Evolutionary conservation across 176 grass and related monocot genomes (phyloP).

Genomic region (Poa annua): DNA sequence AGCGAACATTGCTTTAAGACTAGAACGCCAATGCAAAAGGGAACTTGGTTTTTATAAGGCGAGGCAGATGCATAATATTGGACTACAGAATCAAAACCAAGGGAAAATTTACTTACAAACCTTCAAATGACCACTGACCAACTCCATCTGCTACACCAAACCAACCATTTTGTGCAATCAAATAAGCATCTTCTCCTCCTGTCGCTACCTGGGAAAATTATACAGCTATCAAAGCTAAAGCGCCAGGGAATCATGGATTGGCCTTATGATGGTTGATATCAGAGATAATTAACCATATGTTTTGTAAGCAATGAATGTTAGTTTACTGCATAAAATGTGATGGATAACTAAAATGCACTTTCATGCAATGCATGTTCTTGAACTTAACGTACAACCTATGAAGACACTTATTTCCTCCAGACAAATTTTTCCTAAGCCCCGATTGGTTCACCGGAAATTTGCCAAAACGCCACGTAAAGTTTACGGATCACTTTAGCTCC

Average conservation of each 20-base stretch:
- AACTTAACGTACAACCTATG: neutral
- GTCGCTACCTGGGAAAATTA: slow-evolving; percentile 54
- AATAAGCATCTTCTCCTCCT: slow-evolving; percentile 98
- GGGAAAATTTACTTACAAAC: slow-evolving; percentile 40
- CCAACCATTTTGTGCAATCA: slow-evolving; percentile 69
- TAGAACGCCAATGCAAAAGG: neutral
- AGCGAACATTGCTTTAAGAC: neutral
- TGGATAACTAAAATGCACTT: neutral
- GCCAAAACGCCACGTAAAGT: too few species aligned
- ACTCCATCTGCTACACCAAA: slow-evolving; percentile 98
- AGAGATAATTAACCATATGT: too few species aligned
- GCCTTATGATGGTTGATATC: too few species aligned
- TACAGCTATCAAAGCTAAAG: too few species aligned
- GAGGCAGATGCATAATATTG: neutral
- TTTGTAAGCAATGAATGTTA: too few species aligned
- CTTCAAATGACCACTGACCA: slow-evolving; percentile 99
- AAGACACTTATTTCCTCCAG: neutral
- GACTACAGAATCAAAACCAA: slow-evolving; percentile 22
- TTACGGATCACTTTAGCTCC: too few species aligned
- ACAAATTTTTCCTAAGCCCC: too few species aligned
- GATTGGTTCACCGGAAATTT: too few species aligned
- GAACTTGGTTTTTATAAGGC: neutral
- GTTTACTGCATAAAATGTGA: too few species aligned
- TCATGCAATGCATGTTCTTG: neutral
- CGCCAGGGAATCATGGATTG: too few species aligned